Evolutionary conservation across 129 eudicot genomes (phyloP), one percentile per base, ranked within the genome.

Genomic region (Saposhnikovia divaricata): DNA sequence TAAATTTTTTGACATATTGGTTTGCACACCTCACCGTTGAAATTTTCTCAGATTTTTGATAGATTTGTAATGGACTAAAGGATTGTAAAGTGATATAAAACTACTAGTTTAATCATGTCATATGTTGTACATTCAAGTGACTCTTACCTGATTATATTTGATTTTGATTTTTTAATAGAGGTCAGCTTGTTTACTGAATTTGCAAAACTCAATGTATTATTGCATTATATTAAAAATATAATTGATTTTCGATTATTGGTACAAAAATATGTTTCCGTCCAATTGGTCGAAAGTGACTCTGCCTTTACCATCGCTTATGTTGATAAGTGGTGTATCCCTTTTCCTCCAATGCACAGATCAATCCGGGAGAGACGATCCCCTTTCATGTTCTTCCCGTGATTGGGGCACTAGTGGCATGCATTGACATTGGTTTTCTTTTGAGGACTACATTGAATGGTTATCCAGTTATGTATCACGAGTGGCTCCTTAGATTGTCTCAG

Each of bases 401-500:
- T 71, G 96, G 97, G 46, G 91, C 87, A 84, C 83, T 83, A 80
- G 37, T 86, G 6, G 85, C 92, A 39, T 87, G 89, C 48, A 50
- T 87, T 79, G 91, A 91, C 87, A 40, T 94, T 68, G 77, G 81
- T 77, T 42, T 87, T 80, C 93, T 87, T 68, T 59, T 84, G 80
- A 71, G 79, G 63, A 72, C 81, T 63, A 71, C 78, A 75, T 79
- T 77, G 63, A 77, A 75, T 39, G 89, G 87, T 43, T 83, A 77
- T 77, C 80, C 79, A 42, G 74, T 77, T 78, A 59, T 57, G 50
- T 88, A 87, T 86, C 93, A 94, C n/a, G 96, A 84, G 71, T 88
- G 90, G 93, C 83, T 91, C 74, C 68, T 87, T 70, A 82, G 83
- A 80, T 81, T 82, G 72, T 90, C 95, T 75, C 93, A 87, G 82